Percentiles rank a stretch among this genome's conserved stretches.
These are phyloP conservation scores for Xylogone sp. DNA, from an alignment of 2,329 filamentous ascomycete species.

Conservation along the genomic window DNA sequence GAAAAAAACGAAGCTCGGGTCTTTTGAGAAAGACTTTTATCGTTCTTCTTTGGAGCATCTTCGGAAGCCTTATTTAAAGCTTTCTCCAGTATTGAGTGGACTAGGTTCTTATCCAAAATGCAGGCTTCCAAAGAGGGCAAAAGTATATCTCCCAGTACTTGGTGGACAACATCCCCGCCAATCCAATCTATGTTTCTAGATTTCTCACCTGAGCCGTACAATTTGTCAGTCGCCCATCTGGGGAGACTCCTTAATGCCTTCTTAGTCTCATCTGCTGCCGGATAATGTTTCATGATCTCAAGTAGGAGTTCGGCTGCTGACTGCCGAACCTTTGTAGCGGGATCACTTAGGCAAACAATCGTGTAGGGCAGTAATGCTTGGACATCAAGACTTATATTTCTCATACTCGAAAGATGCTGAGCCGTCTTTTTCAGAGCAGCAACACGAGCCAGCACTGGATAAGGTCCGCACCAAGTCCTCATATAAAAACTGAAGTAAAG, in stretches of 20 bases:
- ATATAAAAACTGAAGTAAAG: constrained; percentile 75
- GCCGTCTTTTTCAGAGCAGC: constrained; percentile 66
- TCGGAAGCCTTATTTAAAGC: constrained; percentile 50
- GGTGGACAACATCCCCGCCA: constrained; percentile 50
- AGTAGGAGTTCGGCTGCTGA: constrained; percentile 67
- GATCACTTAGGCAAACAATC: constrained; percentile 69
- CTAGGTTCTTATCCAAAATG: constrained; percentile 70
- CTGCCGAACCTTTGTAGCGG: constrained; percentile 70
- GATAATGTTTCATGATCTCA: constrained; percentile 49
- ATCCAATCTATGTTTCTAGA: constrained; percentile 52
- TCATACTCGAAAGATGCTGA: constrained; percentile 48
- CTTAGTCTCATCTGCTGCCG: constrained; percentile 33
- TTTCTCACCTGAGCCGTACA: constrained; percentile 59
- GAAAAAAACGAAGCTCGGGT: constrained; percentile 62
- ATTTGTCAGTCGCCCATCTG: constrained; percentile 54
- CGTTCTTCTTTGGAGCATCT: constrained; percentile 39
- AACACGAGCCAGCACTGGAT: constrained; percentile 64
- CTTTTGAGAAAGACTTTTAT: constrained; percentile 48
- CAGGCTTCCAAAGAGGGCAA: constrained; percentile 80
- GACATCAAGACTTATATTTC: constrained; percentile 55
- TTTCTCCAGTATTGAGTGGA: constrained; percentile 59
- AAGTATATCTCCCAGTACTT: constrained; percentile 63
- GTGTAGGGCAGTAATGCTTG: constrained; percentile 83
- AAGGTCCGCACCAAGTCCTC: constrained; percentile 68
- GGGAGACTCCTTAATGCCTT: constrained; percentile 33